Percentiles rank a stretch among this genome's conserved stretches.
Evolutionary conservation across 2,329 filamentous ascomycete genomes (phyloP).

Genomic region (Scortechinia acanthostroma): DNA sequence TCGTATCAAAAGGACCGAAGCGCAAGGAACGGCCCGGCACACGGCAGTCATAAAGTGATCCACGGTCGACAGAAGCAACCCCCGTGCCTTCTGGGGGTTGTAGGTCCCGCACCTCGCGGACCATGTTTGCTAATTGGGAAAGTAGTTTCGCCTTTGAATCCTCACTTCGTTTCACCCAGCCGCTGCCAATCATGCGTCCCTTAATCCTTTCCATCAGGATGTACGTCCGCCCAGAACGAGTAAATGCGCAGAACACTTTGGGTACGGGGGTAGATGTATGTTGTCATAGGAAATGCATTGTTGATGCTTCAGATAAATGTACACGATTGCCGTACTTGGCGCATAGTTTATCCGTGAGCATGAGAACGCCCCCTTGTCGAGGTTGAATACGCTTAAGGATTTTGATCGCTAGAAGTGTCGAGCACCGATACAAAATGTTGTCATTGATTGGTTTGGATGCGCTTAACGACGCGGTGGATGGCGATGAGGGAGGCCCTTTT

Average conservation of each 20-base stretch:
- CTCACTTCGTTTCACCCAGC: conserved; percentile 16
- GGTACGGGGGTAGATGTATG: conserved; percentile 27
- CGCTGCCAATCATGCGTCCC: conserved; percentile 19
- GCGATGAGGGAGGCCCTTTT: no score
- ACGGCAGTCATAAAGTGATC: conserved; percentile 15
- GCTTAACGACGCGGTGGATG: no score
- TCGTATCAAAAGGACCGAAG: conserved; percentile 20
- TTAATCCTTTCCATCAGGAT: conserved; percentile 28
- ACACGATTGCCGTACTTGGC: neutral
- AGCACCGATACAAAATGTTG: neutral
- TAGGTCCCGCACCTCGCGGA: conserved; percentile 13
- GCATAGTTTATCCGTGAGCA: neutral
- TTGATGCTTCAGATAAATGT: conserved; percentile 16
- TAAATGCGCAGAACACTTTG: conserved; percentile 24
- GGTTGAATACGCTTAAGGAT: neutral
- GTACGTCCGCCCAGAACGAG: conserved; percentile 16
- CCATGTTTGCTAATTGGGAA: conserved; percentile 10
- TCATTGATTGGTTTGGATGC: neutral
- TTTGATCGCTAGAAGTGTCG: neutral
- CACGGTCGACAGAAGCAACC: conserved; percentile 14
- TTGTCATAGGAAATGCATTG: conserved; percentile 21
- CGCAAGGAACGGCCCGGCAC: conserved; percentile 9
- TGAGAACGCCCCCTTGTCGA: neutral
- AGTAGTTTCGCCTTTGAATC: conserved; percentile 10
- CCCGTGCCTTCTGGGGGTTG: conserved; percentile 7